Evolutionary conservation across 768 basidiomycete species (phyloP), one percentile per base, ranked within the genome.

Genomic region (Phlebiopsis flavidoalba): DNA sequence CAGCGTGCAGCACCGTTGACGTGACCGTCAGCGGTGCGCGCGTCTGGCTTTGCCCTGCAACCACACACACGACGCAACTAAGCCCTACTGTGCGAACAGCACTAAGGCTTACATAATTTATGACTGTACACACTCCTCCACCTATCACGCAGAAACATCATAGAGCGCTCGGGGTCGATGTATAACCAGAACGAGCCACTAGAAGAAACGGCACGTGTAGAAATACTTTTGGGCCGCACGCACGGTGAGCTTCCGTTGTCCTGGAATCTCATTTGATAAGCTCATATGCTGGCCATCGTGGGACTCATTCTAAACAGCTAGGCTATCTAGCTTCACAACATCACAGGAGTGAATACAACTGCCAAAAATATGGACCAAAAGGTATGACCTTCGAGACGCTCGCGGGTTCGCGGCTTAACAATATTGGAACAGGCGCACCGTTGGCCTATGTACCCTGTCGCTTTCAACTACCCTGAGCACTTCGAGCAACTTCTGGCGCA

Each of bases 281-380:
- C 26, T 31, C 26, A 6, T 6, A 31, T 31, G 26, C 26, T 31
- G 26, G 26, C 26, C 26, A 31, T 31, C 26, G 6, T 31, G 26
- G 26, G 26, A 31, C 40, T 17, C 40, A 43, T 31, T 31, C 26
- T 8, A 43, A 12, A 14, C 59, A 85, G 79, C 80, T 88, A 52
- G 77, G 79, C 1, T 72, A 68, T 2, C 74, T 92, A 17, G 88
- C 88, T 2, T 90, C 88, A 6, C 89, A 91, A 65, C 87, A 91
- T 72, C 90, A 91, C 65, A 57, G 68, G 59, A 88, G 86, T 74
- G 83, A 87, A 49, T 91, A 92, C 70, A 88, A 82, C 66, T 79
- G 81, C 57, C 71, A 84, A 24, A 90, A 91, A 71, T 86, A 83
- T 60, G 91, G 89, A 5, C 71, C 72, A 14, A 66, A 62, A 45